Base-by-base conservation (phyloP, 2,329 filamentous ascomycete genomes). In the Penicillium sp. region DNA sequence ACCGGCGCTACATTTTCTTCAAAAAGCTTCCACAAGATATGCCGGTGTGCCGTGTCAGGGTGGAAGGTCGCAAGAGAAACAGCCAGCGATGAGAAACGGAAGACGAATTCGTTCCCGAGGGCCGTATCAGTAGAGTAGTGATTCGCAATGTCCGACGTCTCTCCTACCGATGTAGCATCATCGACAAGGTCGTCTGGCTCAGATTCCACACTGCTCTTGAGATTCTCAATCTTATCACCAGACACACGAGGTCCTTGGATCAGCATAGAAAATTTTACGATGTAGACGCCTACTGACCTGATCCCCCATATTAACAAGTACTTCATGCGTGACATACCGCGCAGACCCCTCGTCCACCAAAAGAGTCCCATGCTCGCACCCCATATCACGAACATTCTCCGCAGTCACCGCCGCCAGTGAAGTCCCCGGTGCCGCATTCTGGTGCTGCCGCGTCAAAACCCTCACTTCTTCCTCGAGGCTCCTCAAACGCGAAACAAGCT, bases 1-100 rank as follows among this genome's bases (percentile, higher is more conserved):
- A 89, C 70, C 1, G 86, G 86, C 64, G 88, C 86, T 11, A 89
- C 84, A 65, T 87, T 87, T 60, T 87, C 83, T 65, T 84, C 82
- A 75, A 83, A 89, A 3, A 81, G 74, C n/a, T 82, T 78, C 86
- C 86, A 88, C 59, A 87, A 80, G 7, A 80, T 69, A 21, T 75
- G 76, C 3, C 86, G 82, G 61, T 83, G 82, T 38, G 80, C 75
- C 0, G 80, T 75, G 3, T 81, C 73, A 4, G 86, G 86, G 70
- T 88, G 86, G n/a, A 87, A 77, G 5, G 79, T 74, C 26, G 81
- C 78, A 70, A 89, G 81, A 60, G 85, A 84, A 38, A 85, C 82
- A 45, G 78, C 83, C 4, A 83, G 78, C 0, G 86, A 87, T 66
- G 82, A 84, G 69, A 84, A 87, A 19, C 85, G 84, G 70, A 89